Conservation (phyloP, 2,329 filamentous ascomycete genomes). For the Thelonectria blattea region DNA sequence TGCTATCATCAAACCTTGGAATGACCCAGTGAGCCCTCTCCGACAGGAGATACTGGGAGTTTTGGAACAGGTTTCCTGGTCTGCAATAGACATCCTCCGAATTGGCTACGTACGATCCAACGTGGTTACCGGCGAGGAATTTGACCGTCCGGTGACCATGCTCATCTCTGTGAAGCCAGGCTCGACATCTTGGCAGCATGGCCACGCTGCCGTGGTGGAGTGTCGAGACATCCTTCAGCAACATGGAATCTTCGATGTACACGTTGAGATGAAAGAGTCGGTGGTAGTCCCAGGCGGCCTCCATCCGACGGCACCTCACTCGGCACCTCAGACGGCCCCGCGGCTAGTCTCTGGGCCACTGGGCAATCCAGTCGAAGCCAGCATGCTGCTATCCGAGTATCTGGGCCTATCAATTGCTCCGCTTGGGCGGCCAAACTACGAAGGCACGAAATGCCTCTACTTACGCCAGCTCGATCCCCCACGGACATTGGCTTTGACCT, state of each 20-base stretch:
- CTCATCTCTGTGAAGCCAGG: neutral
- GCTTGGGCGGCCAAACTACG: neutral
- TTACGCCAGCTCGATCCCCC: neutral
- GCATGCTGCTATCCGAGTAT: no score
- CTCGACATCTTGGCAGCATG: neutral
- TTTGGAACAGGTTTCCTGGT: neutral
- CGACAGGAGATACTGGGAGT: no score
- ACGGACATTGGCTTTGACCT: neutral
- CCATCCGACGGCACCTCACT: no score
- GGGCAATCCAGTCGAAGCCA: no score
- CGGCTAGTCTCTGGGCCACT: no score
- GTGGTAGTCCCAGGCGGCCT: neutral
- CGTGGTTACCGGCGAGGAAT: no score
- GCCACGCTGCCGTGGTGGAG: neutral
- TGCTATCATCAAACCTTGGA: neutral
- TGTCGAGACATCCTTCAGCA: neutral
- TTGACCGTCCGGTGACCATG: neutral
- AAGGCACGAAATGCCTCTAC: neutral
- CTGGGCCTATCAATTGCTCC: neutral
- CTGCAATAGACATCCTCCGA: neutral
- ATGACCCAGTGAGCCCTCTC: neutral
- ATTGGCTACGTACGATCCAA: neutral
- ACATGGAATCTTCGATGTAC: neutral
- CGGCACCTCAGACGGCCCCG: no score
- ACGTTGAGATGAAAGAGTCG: conserved; percentile 3